phyloP scores from a whole-genome alignment of 148 eudicot genomes.

The Cornus florida region DNA sequence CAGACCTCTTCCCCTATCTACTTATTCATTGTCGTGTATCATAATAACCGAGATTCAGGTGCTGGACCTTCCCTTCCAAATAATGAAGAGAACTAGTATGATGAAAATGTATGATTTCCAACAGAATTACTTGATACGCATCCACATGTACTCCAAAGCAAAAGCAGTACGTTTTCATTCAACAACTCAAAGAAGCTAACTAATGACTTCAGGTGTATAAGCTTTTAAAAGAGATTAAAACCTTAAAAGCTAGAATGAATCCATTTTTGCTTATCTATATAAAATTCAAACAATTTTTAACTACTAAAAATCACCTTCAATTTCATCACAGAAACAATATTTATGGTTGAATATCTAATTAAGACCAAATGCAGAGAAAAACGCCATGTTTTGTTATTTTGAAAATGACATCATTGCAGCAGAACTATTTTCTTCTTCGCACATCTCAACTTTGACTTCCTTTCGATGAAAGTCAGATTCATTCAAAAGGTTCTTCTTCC shows the following conservation, averaged over 20 bases:
- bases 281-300: not conserved
- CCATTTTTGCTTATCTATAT: not conserved
- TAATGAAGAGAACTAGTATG: not conserved
- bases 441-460: not conserved
- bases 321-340: not conserved
- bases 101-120: not conserved
- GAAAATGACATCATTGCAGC: constrained; percentile 3
- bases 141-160: not conserved
- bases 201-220: not conserved
- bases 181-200: not conserved
- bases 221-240: not conserved
- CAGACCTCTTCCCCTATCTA: no score
- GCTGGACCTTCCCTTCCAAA: no score
- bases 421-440: not conserved
- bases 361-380: not conserved
- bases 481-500: not conserved
- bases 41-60: no score
- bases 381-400: not conserved
- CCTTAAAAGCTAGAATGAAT: not conserved
- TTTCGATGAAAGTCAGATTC: not conserved
- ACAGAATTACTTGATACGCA: not conserved
- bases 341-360: not conserved
- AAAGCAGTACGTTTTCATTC: not conserved
- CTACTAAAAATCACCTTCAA: not conserved
- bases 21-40: no score